Evolutionary conservation across 441 rosid species (phyloP).

Genomic region (Populus hybrid): DNA sequence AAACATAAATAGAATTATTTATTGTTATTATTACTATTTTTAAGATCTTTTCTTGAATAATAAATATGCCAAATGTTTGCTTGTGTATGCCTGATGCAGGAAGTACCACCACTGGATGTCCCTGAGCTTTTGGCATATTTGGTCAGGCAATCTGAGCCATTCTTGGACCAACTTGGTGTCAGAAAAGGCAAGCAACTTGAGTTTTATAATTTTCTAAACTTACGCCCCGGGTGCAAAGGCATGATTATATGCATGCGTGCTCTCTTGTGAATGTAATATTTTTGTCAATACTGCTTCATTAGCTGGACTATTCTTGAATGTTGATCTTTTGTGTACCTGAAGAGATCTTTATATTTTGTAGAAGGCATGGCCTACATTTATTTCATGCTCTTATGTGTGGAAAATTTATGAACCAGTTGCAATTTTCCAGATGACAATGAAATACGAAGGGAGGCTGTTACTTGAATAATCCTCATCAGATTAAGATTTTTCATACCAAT

Average conservation of each 20-base stretch:
- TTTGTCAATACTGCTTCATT: neutral
- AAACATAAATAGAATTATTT: neutral
- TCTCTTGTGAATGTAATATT: neutral
- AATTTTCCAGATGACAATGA: neutral
- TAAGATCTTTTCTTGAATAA: neutral
- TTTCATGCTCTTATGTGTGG: neutral
- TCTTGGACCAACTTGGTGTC: slow-evolving; percentile 89
- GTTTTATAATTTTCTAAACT: neutral
- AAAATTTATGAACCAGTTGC: neutral
- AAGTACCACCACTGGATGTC: slow-evolving; percentile 82
- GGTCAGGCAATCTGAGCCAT: slow-evolving; percentile 86
- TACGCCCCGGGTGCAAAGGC: neutral
- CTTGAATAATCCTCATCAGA: neutral
- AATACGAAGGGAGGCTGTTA: neutral
- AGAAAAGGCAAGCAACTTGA: slow-evolving; percentile 51
- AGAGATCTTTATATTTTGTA: neutral
- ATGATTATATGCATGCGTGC: neutral
- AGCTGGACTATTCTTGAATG: neutral
- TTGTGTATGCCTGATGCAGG: slow-evolving; percentile 38
- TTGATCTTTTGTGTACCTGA: neutral
- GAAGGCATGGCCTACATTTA: neutral
- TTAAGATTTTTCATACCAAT: neutral
- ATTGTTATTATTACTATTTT: neutral
- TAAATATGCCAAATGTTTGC: slow-evolving; percentile 14
- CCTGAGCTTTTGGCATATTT: slow-evolving; percentile 87